Evolutionary conservation across 2,329 filamentous ascomycete genomes (phyloP).

Genomic region (Neurospora crassa): DNA sequence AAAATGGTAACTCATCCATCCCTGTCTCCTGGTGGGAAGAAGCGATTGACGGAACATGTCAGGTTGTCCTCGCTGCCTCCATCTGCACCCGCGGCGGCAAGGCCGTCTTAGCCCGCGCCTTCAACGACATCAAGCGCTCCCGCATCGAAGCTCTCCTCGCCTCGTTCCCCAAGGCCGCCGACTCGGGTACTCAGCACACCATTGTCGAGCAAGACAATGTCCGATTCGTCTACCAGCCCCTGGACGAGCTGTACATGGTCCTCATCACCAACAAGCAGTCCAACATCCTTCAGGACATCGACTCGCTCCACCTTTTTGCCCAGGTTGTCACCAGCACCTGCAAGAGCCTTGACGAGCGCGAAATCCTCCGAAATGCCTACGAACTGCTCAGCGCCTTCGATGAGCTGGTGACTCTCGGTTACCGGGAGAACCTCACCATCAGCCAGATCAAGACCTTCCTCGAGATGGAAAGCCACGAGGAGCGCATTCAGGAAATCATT

Average conservation of each 20-base stretch:
- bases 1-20: conserved; percentile 29
- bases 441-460: conserved; percentile 98
- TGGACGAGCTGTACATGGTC: conserved; percentile 99
- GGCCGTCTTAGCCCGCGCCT: conserved; percentile 94
- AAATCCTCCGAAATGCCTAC: conserved; percentile 91
- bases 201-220: conserved; percentile 99
- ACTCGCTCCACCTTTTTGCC: conserved; percentile 93
- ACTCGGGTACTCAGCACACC: conserved; percentile 92
- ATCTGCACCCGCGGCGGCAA: conserved; percentile 98
- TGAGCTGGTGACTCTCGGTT: conserved; percentile 90
- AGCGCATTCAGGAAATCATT: conserved; percentile 97
- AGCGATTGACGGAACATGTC: conserved; percentile 7
- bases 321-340: conserved; percentile 96
- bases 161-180: conserved; percentile 94
- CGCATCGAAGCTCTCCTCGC: conserved; percentile 93
- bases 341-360: conserved; percentile 89
- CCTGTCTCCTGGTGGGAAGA: conserved; percentile 14
- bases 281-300: conserved; percentile 98
- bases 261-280: conserved; percentile 99
- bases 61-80: conserved; percentile 98
- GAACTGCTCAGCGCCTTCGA: conserved; percentile 95
- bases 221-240: conserved; percentile 96
- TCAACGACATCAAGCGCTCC: conserved; percentile 94
- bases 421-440: conserved; percentile 91
- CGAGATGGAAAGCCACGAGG: conserved; percentile 98